Evolutionary conservation across 2,329 filamentous ascomycete species (phyloP).

Genomic region (Stemphylium lycopersici): DNA sequence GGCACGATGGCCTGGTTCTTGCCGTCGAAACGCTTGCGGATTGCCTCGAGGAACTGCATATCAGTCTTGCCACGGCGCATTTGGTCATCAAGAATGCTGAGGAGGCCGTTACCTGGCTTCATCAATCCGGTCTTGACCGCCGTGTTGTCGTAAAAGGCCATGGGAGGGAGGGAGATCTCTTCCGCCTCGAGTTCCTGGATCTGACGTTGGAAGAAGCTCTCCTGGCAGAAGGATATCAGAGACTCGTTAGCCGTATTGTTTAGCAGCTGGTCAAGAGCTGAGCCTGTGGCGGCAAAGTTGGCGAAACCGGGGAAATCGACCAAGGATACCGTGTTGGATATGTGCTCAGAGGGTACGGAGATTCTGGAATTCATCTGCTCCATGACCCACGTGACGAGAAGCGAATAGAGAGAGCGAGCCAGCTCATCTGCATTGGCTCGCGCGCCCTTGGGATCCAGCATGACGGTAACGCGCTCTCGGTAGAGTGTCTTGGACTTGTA

Average conservation of each 20-base stretch:
- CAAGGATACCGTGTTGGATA: conserved; percentile 92
- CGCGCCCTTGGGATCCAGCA: conserved; percentile 92
- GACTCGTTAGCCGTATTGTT: conserved; percentile 94
- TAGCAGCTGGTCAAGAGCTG: conserved; percentile 86
- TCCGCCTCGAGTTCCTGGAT: conserved; percentile 93
- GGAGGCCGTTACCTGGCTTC: conserved; percentile 88
- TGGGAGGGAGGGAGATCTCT: conserved; percentile 86
- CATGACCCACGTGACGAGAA: conserved; percentile 91
- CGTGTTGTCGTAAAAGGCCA: conserved; percentile 97
- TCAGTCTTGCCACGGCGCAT: conserved; percentile 88
- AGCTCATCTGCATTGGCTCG: conserved; percentile 92
- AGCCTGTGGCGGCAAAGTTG: conserved; percentile 81
- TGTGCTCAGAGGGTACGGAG: conserved; percentile 83
- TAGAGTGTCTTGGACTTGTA: conserved; percentile 98
- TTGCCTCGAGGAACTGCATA: conserved; percentile 84
- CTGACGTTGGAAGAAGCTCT: conserved; percentile 95
- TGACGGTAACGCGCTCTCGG: conserved; percentile 95
- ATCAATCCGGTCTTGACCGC: conserved; percentile 91
- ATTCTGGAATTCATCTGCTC: conserved; percentile 90
- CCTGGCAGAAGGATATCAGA: conserved; percentile 89
- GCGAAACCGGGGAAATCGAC: conserved; percentile 97
- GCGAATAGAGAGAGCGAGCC: conserved; percentile 88
- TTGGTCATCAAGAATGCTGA: conserved; percentile 96
- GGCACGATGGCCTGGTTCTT: conserved; percentile 92
- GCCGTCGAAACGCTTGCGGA: conserved; percentile 90